Evolutionary conservation across 768 basidiomycete species (phyloP).

Genomic region (Sarcodon aspratus): DNA sequence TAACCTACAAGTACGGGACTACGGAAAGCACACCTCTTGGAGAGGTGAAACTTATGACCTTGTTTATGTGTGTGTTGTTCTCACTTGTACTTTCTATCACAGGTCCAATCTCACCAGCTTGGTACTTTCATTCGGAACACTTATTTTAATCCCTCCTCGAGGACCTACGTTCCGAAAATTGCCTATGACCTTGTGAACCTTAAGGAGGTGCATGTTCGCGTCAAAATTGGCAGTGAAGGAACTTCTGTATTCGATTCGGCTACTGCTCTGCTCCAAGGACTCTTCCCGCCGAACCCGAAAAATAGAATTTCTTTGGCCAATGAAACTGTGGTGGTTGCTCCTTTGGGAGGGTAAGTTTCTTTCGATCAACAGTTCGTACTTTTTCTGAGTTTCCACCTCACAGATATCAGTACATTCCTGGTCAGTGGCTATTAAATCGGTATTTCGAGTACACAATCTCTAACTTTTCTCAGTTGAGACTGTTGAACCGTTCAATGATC

Average conservation of each 20-base stretch:
- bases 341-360: slow-evolving; percentile 41
- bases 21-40: slow-evolving; percentile 70
- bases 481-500: slow-evolving; percentile 76
- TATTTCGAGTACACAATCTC: neutral
- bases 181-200: slow-evolving; percentile 61
- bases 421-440: slow-evolving; percentile 19
- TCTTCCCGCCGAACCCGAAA: slow-evolving; percentile 69
- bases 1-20: slow-evolving; percentile 47
- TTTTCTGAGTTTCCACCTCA: neutral
- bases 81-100: neutral
- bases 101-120: slow-evolving; percentile 62
- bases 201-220: slow-evolving; percentile 60
- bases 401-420: slow-evolving; percentile 76
- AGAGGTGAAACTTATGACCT: slow-evolving; percentile 29
- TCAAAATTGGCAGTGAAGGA: slow-evolving; percentile 79
- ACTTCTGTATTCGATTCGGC: slow-evolving; percentile 82
- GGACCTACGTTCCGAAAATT: slow-evolving; percentile 59
- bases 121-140: slow-evolving; percentile 50
- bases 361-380: too few relatives aligned
- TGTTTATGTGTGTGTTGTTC: neutral
- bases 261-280: slow-evolving; percentile 74
- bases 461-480: slow-evolving; percentile 47
- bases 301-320: slow-evolving; percentile 75
- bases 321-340: slow-evolving; percentile 56
- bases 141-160: slow-evolving; percentile 56